Base-by-base conservation (phyloP, 2,329 filamentous ascomycete species). In the Botrytis fragariae region DNA sequence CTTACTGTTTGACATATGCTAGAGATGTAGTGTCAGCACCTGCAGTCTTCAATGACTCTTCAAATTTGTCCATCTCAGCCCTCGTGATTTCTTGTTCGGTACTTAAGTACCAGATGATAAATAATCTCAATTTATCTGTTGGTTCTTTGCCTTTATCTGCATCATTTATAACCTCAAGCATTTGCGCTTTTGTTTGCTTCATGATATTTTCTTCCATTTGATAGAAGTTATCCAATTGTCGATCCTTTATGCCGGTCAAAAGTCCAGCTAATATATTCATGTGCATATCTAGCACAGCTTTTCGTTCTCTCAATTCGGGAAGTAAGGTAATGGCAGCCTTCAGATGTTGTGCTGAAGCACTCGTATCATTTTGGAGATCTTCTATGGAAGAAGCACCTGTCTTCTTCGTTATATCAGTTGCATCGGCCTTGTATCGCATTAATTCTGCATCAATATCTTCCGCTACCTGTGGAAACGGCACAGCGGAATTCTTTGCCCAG, bases 51-150 rank as follows among this genome's bases (percentile, higher is more conserved):
- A 99, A 87, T 4, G 94, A 92, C 82, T 96, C 92, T 79, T 96
- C 93, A 77, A 98, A 97, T 74, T 92, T 90, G 76, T 92, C 90
- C 86, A 97, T 92, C 76, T 99, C 96, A 9, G 89, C 85, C 74
- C 94, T 90, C 72, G 88, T 91, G 32, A 98, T 87, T 75, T 98
- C 95, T 78, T 94, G 92, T 81, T 98, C 96, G 0, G 94, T 97
- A 81, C 94, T 98, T 71, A 99, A 84, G 83, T 93, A 96, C 96
- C 96, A 99, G 79, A 99, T 98, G 77, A 98, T 91, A 82, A 99
- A 99, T 20, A 98, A 84, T 60, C 96, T 90, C 42, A 99, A 88
- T 84, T 98, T 98, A 82, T 99, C 96, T 35, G 91, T 84, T 3
- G 96, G 90, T 67, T 97, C 89, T 62, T 89, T 93, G 69, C 96